Conservation (phyloP, 108 stramenopile species). For the Epithemia pelagica region DNA sequence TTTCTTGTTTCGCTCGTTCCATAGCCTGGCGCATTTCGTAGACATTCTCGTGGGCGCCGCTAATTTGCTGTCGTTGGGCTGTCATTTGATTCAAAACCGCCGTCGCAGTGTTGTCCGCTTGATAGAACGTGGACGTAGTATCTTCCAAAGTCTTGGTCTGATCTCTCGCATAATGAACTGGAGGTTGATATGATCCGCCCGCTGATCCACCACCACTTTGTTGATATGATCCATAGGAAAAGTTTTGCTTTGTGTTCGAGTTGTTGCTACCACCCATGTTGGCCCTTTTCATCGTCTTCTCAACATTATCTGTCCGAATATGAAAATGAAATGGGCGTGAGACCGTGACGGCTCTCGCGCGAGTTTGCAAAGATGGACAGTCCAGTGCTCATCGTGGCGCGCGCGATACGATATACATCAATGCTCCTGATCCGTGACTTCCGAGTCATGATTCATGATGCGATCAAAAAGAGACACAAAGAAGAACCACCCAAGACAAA, state of each 20-base stretch:
- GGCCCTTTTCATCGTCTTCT: neutral
- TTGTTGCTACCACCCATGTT: neutral
- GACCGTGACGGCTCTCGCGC: too few species aligned
- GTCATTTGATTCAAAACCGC: conserved; percentile 71
- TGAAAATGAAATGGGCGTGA: too few species aligned
- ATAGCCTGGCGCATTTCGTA: conserved; percentile 73
- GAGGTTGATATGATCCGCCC: conserved; percentile 37
- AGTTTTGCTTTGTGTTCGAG: neutral
- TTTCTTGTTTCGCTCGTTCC: conserved; percentile 64
- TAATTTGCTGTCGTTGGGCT: conserved; percentile 69
- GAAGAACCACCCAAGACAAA: too few species aligned
- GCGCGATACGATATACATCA: too few species aligned
- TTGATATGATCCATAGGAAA: conserved; percentile 5
- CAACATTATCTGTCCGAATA: too few species aligned
- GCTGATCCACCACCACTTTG: neutral
- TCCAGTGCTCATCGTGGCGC: too few species aligned
- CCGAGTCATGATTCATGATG: too few species aligned
- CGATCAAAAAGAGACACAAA: too few species aligned
- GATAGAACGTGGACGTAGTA: conserved; percentile 71
- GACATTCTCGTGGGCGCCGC: conserved; percentile 77
- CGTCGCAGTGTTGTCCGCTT: conserved; percentile 71
- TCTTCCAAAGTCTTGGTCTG: conserved; percentile 69
- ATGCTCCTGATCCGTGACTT: too few species aligned
- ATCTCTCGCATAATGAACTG: conserved; percentile 62
- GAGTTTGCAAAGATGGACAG: too few species aligned